Conservation (phyloP, 1,139 yeast genomes). For the Magnusiomyces paraingens region DNA sequence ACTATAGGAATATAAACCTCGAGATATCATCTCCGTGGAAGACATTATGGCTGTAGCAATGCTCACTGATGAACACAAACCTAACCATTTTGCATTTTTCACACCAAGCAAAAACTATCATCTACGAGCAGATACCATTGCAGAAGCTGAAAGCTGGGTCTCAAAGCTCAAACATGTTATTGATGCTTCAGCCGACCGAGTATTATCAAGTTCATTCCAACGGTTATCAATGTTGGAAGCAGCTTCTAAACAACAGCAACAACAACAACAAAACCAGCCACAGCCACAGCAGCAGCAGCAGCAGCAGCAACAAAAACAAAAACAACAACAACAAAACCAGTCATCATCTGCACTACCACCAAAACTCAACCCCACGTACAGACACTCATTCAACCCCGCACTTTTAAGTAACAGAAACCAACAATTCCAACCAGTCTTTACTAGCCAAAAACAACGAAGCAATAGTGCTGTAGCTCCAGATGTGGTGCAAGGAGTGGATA, state of each 20-base stretch:
- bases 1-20: slow-evolving; percentile 50
- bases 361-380: slow-evolving; percentile 1
- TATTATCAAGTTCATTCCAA: slow-evolving; percentile 24
- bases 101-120: slow-evolving; percentile 41
- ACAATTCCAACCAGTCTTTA: no score
- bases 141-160: slow-evolving; percentile 41
- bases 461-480: no score
- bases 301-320: slow-evolving; percentile 8
- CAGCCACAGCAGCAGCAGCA: slow-evolving; percentile 1
- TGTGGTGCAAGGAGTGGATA: no score
- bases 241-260: background rate
- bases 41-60: slow-evolving; percentile 37
- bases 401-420: background rate
- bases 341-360: background rate
- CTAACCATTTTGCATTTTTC: slow-evolving; percentile 39
- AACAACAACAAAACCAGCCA: slow-evolving; percentile 5
- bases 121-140: slow-evolving; percentile 36
- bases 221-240: slow-evolving; percentile 17
- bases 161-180: slow-evolving; percentile 32
- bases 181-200: slow-evolving; percentile 23
- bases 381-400: slow-evolving; percentile 1
- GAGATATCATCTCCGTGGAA: slow-evolving; percentile 39
- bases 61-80: slow-evolving; percentile 36
- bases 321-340: background rate
- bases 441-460: background rate